Percentiles rank a stretch among this genome's conserved stretches.
These are phyloP conservation scores for Phragmites australis DNA, from an alignment of 176 grass and related monocot species.

Conservation along the genomic window DNA sequence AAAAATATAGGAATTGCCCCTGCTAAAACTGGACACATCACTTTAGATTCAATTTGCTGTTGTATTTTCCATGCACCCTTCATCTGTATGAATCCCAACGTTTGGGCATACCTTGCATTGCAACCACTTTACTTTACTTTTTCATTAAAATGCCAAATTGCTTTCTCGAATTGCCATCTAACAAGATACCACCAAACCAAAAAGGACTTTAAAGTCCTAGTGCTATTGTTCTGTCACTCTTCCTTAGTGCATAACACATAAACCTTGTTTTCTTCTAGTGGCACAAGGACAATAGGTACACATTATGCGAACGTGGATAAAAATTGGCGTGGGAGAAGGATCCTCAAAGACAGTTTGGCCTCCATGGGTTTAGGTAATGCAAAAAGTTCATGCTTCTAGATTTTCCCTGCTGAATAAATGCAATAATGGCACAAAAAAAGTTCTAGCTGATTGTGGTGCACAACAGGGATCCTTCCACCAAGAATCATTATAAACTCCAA, in stretches of 20 bases:
- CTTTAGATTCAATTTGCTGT: neutral
- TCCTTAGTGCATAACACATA: slow-evolving; percentile 36
- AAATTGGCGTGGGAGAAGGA: neutral
- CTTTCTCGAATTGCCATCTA: slow-evolving; percentile 34
- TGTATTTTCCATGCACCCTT: neutral
- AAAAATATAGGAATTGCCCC: neutral
- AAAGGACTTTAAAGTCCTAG: slow-evolving; percentile 30
- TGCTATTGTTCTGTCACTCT: slow-evolving; percentile 10
- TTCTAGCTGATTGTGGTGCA: slow-evolving; percentile 12
- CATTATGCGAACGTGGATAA: neutral
- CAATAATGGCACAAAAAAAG: neutral
- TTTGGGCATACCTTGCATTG: neutral
- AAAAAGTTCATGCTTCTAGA: neutral
- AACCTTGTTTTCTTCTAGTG: slow-evolving; percentile 21
- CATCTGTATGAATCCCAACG: neutral
- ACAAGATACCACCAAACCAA: slow-evolving; percentile 19
- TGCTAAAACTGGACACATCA: slow-evolving; percentile 12
- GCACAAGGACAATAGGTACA: neutral
- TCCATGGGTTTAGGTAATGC: slow-evolving; percentile 1
- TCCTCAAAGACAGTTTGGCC: neutral
- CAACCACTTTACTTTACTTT: slow-evolving; percentile 19
- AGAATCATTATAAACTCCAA: slow-evolving; percentile 14
- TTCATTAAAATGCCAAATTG: slow-evolving; percentile 5
- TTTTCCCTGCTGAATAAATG: slow-evolving; percentile 1
- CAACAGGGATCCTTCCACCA: slow-evolving; percentile 39